Evolutionary conservation across 345 rosid genomes (phyloP), one percentile per base, ranked within the genome.

Genomic region (Mangifera indica): DNA sequence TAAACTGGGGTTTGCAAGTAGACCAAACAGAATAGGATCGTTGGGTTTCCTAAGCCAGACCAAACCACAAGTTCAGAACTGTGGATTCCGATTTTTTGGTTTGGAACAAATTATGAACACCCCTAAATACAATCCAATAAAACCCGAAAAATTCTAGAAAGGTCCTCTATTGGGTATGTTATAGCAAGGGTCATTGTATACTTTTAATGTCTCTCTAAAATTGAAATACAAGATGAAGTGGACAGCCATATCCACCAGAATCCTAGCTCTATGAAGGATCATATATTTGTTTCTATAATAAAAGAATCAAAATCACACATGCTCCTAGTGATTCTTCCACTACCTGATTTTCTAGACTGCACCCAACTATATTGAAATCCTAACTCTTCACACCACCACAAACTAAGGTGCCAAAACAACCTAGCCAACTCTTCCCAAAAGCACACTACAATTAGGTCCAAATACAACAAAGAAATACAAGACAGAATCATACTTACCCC

Each of bases 91-190:
- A 3, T 29, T 29, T 29, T 29, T 29, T 3, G 3, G 32, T 29
- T 29, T 29, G 32, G 32, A 29, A 1, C 32, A 29, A 29, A 29
- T 29, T 1, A 1, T 29, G 32, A 29, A 29, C 1, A 29, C 32
- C 32, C 32, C 32, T 29, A 29, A 29, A 1, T 1, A 29, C 32
- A 29, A 3, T 3, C 32, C 32, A 29, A 3, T 26, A 34, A n/a
- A 53, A 67, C 48, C 60, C 20, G 60, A 4, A 53, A 66, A 29
- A 34, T 32, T 29, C n/a, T 52, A 34, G 60, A 53, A 67, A 20
- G 66, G 34, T 15, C 58, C 7, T 26, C 13, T 17, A 49, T 29
- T 0, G 25, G 13, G 70, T 6, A 17, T 46, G 3, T 3, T n/a
- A 44, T 21, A 63, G 9, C 67, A 65, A 65, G 37, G 48, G 17